Percentiles rank a stretch among this genome's conserved stretches.
Conservation (phyloP, 352 stramenopile genomes). For the Elongisporangium undulatum region DNA sequence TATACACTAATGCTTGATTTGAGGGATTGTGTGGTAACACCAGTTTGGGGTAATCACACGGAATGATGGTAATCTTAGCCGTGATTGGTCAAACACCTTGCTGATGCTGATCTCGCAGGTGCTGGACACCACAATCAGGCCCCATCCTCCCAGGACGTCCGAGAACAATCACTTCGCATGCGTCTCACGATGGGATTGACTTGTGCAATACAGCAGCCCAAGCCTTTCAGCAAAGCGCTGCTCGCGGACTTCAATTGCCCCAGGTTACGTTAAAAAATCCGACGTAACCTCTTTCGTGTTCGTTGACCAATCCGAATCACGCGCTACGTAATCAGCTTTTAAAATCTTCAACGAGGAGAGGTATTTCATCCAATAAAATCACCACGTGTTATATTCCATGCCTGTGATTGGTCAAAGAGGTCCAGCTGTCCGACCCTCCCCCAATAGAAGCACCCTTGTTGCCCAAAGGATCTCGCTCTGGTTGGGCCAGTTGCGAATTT, state of each 20-base stretch:
- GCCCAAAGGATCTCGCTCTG: neutral
- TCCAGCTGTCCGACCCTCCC: conserved; percentile 6
- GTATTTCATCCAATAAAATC: conserved; percentile 9
- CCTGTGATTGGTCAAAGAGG: conserved; percentile 9
- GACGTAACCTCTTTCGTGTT: neutral
- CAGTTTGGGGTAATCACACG: neutral
- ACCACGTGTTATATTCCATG: neutral
- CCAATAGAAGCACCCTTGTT: neutral
- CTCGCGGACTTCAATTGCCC: neutral
- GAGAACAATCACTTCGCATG: neutral
- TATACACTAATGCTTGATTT: neutral
- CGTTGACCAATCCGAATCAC: neutral
- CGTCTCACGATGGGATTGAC: neutral
- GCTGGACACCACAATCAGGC: neutral
- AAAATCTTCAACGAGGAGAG: neutral
- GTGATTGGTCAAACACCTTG: neutral
- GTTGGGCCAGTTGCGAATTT: conserved; percentile 19
- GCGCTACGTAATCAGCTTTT: neutral
- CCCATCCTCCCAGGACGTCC: neutral
- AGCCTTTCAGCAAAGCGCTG: too few species aligned
- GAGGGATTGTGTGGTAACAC: neutral
- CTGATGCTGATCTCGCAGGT: neutral
- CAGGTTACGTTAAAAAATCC: neutral
- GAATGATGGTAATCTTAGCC: neutral
- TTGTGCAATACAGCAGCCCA: too few species aligned